Percentiles rank a stretch among this genome's conserved stretches.
Conservation (phyloP, 352 stramenopile species). For the Pythium diclinum region DNA sequence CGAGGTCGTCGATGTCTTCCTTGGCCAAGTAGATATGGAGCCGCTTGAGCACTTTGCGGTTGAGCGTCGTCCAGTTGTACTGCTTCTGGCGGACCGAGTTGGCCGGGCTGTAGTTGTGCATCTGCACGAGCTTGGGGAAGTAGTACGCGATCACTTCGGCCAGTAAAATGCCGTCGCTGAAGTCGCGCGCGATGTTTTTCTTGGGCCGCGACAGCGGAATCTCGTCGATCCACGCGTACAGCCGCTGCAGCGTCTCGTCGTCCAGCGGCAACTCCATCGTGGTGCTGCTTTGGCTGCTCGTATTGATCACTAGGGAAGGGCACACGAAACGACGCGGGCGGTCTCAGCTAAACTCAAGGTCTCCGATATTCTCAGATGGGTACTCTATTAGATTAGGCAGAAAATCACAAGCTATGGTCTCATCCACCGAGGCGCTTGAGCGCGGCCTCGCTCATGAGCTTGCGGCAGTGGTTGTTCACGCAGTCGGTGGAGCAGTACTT, state of each 20-base stretch:
- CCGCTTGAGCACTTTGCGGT: conserved; percentile 88
- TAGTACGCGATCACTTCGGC: conserved; percentile 93
- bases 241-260: conserved; percentile 89
- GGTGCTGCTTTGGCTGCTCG: not conserved
- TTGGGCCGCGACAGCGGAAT: conserved; percentile 94
- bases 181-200: conserved; percentile 94
- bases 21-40: conserved; percentile 83
- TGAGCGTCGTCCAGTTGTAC: conserved; percentile 96
- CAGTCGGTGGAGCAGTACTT: conserved; percentile 94
- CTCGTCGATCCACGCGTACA: conserved; percentile 96
- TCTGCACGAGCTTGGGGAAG: conserved; percentile 93
- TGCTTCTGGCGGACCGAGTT: conserved; percentile 93
- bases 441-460: conserved; percentile 92
- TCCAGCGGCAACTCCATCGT: conserved; percentile 63
- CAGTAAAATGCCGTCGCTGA: conserved; percentile 91
- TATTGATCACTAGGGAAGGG: not conserved
- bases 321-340: conserved; percentile 12
- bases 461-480: conserved; percentile 90
- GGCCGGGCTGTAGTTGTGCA: conserved; percentile 95
- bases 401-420: conserved; percentile 10
- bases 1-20: conserved; percentile 90
- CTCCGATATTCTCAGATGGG: conserved; percentile 2
- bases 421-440: conserved; percentile 68
- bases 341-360: not conserved
- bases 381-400: conserved; percentile 21